Evolutionary conservation across 2,329 filamentous ascomycete species (phyloP), one percentile per base, ranked within the genome.

Genomic region (Penicillium sp.): DNA sequence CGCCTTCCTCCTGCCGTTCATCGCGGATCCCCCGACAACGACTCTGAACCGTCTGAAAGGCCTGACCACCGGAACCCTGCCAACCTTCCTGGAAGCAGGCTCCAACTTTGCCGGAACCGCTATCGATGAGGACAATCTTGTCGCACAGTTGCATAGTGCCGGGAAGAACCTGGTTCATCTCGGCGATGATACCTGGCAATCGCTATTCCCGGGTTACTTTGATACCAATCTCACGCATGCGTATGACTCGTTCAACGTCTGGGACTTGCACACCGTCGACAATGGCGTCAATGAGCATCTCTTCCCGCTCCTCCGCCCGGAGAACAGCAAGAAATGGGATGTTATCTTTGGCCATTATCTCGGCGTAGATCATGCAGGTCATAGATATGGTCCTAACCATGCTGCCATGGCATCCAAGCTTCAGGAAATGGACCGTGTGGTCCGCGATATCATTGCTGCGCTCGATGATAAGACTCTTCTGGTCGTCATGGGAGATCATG

Each of bases 401-500:
- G 82, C 87, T 36, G 92, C 92, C 53, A 99, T 97, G 93, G 87
- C 85, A 25, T 85, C 88, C 10, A 99, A 99, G 76, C 78, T 97
- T 64, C 84, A 85, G 62, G 91, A 99, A 76, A 99, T 99, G 93
- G 87, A 99, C 68, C 77, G 72, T 0, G 87, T 96, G 31, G 81
- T 97, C 57, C 84, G 86, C 43, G 82, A 88, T 27, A 80, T 97
- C 53, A 86, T 90, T 3, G 79, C 83, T 0, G 79, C 79, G 4
- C 79, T 99, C 19, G 93, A 96, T 66, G 89, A 97, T 52, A 79
- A 91, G 54, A 99, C 94, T 0, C 79, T 99, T 23, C 79, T 99
- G 36, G 86, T 99, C 21, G 90, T 99, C 15, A 96, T 99, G 91
- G 94, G 94, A n/a, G 94, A 99, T 72, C 94, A 99, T 70, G 94